Evolutionary conservation across 345 rosid genomes (phyloP), one percentile per base, ranked within the genome.

Genomic region (Citrus inodora): DNA sequence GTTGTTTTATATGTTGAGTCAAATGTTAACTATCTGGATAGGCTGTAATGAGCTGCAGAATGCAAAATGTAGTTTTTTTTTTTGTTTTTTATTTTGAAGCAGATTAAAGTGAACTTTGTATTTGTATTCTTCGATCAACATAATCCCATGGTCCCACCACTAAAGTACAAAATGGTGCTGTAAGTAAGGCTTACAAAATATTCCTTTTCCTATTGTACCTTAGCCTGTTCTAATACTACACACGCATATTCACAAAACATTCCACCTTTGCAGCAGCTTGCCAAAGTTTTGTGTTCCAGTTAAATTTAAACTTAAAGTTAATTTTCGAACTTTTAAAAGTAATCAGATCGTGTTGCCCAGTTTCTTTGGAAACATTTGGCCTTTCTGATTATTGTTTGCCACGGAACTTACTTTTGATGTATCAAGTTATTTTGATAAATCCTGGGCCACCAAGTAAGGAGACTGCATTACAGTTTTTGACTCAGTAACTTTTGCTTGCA

Each of bases 401-500:
- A 13, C 22, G 76, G 11, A 32, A 56, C 27, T 72, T 30, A 24
- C 59, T 56, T 22, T 33, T 56, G 46, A 72, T 33, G 16, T 17
- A 58, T 22, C 65, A 22, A 21, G 60, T 71, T 53, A 30, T 56
- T 56, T 72, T 56, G 64, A 33, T 55, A n/a, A 22, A 33, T 32
- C 28, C 27, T 53, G 67, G 33, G 59, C 32, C 14, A 46, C 7
- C 27, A 72, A 63, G n/a, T 75, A 30, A 28, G 55, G 79, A 61
- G 28, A 70, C 71, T 38, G 35, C 22, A 55, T 53, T 76, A 53
- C 24, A 64, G 38, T n/a, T 37, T 67, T 60, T 66, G 62, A 48
- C 62, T 82, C 71, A 70, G 1, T 56, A 60, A 61, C 65, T 72
- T 76, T 73, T 59, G 67, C 69, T 85, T 84, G 80, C 85, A 95